These are phyloP conservation scores for Vitis amurensis DNA, from an alignment of 164 flowering plant genomes.

Conservation along the genomic window DNA sequence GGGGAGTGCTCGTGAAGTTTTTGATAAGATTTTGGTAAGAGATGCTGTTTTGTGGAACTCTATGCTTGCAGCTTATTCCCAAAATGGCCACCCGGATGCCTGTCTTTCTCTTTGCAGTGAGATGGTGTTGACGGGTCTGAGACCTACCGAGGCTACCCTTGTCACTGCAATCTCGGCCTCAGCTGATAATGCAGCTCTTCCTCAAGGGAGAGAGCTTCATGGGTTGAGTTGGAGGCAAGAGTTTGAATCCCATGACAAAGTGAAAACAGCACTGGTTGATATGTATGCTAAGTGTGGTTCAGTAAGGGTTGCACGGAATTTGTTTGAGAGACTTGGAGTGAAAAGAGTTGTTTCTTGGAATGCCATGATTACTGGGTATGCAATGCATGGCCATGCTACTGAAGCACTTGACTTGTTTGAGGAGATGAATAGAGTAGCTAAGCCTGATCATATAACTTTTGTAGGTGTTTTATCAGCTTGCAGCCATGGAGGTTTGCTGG, in stretches of 20 bases:
- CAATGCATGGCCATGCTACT: conserved; percentile 46
- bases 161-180: conserved; percentile 42
- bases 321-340: conserved; percentile 33
- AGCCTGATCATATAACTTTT: conserved; percentile 52
- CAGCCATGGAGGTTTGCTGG: conserved; percentile 42
- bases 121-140: conserved; percentile 27
- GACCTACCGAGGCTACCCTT: conserved; percentile 43
- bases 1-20: conserved; percentile 30
- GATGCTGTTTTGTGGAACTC: conserved; percentile 53
- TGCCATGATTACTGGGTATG: conserved; percentile 52
- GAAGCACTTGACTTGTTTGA: conserved; percentile 44
- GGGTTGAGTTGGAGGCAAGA: conserved; percentile 42
- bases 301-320: conserved; percentile 28
- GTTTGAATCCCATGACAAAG: conserved; percentile 36
- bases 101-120: conserved; percentile 33
- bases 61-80: conserved; percentile 49
- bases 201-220: conserved; percentile 51
- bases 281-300: conserved; percentile 60
- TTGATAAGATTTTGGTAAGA: conserved; percentile 34
- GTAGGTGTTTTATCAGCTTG: conserved; percentile 57
- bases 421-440: conserved; percentile 29
- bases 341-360: conserved; percentile 50
- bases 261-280: conserved; percentile 47
- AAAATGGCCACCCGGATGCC: conserved; percentile 36
- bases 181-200: conserved; percentile 42